Conservation (phyloP, 2,329 filamentous ascomycete genomes). For the Chaetoscypha palmicola region DNA sequence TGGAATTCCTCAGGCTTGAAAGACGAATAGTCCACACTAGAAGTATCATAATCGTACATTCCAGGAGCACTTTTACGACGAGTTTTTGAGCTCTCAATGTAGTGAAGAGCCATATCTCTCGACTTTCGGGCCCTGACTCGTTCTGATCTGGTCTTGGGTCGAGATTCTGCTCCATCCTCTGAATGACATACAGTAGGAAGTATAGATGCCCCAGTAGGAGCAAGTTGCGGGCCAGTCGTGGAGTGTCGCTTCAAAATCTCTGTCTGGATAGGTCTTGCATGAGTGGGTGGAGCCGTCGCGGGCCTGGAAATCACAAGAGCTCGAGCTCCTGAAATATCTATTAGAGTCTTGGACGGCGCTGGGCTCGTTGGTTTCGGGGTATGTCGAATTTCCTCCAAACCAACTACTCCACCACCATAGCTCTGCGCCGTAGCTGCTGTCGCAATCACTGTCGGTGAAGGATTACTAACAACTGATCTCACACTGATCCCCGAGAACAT, state of each 20-base stretch:
- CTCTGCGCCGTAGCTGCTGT: conserved; percentile 10
- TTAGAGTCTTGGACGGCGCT: neutral
- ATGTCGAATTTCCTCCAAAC: conserved; percentile 5
- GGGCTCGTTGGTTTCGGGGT: neutral
- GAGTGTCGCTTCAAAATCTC: conserved; percentile 1
- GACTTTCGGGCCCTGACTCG: conserved; percentile 21
- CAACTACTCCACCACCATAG: conserved; percentile 7
- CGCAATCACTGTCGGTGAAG: conserved; percentile 4
- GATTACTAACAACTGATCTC: neutral
- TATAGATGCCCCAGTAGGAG: neutral
- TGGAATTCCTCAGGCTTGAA: neutral
- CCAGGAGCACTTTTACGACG: neutral
- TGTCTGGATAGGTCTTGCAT: neutral
- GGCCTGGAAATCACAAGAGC: neutral
- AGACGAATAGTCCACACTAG: too few species aligned
- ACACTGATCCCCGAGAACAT: neutral
- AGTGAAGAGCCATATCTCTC: conserved; percentile 19
- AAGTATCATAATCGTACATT: too few species aligned
- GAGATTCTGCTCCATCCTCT: neutral
- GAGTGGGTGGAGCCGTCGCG: neutral
- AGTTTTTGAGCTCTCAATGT: conserved; percentile 4
- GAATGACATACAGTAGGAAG: neutral
- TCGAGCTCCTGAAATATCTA: neutral
- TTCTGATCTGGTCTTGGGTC: conserved; percentile 16
- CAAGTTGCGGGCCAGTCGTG: neutral